Evolutionary conservation across 2,329 filamentous ascomycete species (phyloP), one percentile per base, ranked within the genome.

Genomic region (Cercospora sp.): DNA sequence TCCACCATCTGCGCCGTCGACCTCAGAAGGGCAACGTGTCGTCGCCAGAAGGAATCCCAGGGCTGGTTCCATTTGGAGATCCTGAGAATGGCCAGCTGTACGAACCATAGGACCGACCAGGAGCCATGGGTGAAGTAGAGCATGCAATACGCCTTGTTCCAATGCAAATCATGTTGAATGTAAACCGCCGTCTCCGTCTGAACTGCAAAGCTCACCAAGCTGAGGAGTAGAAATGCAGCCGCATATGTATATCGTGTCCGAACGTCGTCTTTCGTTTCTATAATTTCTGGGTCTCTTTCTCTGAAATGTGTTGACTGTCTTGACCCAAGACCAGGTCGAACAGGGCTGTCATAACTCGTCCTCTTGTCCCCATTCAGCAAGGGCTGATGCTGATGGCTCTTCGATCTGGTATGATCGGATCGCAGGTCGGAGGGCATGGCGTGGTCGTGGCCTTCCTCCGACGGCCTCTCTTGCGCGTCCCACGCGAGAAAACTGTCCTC

Each of bases 111-210:
- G 60, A 98, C 81, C 9, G 90, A 80, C 95, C 95, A 99, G 1
- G 93, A 97, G 65, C 94, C 91, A 81, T 99, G 95, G 10, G 95
- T 99, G 72, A 99, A 85, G 81, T 96, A 91, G 85, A 99, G 88
- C 95, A 99, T 99, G 84, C 93, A 96, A 83, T 97, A 99, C n/a
- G 95, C 92, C 83, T 99, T 99, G 82, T 96, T 88, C 95, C 95
- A 99, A 71, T 91, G 89, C 71, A 97, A 82, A 68, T 95, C 89
- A 78, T 94, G 90, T 82, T 98, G 94, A 69, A 99, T 95, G 81
- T 97, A 94, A 9, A 96, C 90, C 10, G 94, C 94, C 64, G 96
- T 93, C 84, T 98, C 94, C 3, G 95, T 98, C 86, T 99, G 95
- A 5, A 97, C 84, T 59, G 93, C 92, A 79, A 99, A 99, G 77